Evolutionary conservation across 257 asterid species (phyloP).

Genomic region (Penstemon barbatus): DNA sequence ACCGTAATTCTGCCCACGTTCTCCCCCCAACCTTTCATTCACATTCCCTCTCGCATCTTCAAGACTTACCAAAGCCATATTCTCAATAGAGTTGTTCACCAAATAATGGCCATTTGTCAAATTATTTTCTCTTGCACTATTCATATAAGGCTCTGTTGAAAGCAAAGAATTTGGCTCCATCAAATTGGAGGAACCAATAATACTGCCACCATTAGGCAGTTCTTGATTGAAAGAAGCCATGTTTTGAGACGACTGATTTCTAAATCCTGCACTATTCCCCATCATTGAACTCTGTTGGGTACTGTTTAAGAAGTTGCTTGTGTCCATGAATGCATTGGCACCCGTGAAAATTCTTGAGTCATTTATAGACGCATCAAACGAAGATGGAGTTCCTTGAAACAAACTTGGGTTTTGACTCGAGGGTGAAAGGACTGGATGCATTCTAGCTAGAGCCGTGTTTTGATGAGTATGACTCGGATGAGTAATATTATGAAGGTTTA

Average conservation of each 20-base stretch:
- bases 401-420: constrained; percentile 40
- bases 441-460: constrained; percentile 47
- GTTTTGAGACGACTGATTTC: constrained; percentile 42
- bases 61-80: constrained; percentile 31
- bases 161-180: constrained; percentile 49
- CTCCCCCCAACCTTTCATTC: constrained; percentile 30
- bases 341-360: no score
- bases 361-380: constrained; percentile 30
- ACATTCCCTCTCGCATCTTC: constrained; percentile 13
- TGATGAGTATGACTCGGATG: constrained; percentile 41
- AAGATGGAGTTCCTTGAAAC: constrained; percentile 56
- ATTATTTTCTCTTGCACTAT: constrained; percentile 39
- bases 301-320: constrained; percentile 37
- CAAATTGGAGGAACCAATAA: constrained; percentile 45
- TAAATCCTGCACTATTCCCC: constrained; percentile 46
- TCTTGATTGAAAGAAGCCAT: constrained; percentile 52
- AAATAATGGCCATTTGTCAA: constrained; percentile 40
- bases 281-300: constrained; percentile 32
- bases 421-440: constrained; percentile 45
- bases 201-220: constrained; percentile 34
- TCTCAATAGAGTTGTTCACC: constrained; percentile 40
- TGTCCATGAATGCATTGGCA: no score
- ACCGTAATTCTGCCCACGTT: constrained; percentile 42
- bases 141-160: constrained; percentile 43
- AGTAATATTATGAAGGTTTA: constrained; percentile 48